phyloP scores from a whole-genome alignment of 129 eudicot genomes.

The Flaveria sonorensis region DNA sequence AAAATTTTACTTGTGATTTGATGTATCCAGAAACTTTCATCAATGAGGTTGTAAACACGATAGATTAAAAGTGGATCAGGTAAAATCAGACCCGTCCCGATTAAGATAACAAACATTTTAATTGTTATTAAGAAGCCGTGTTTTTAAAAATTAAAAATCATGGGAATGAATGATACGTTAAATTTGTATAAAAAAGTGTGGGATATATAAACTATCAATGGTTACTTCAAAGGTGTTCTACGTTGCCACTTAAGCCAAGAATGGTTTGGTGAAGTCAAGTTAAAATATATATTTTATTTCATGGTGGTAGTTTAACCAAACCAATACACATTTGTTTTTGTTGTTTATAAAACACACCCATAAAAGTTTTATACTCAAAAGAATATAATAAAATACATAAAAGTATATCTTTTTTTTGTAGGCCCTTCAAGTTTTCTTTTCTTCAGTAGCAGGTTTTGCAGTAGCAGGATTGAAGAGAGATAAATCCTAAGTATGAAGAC shows the following conservation, averaged over 20 bases:
- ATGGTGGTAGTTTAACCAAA: conserved; percentile 6
- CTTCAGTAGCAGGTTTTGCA: too few species aligned
- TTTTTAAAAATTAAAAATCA: too few species aligned
- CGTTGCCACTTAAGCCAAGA: conserved; percentile 45
- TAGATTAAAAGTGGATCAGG: neutral
- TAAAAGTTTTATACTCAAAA: neutral
- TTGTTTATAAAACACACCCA: neutral
- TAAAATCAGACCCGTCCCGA: too few species aligned
- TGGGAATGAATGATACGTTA: neutral
- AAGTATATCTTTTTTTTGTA: too few species aligned
- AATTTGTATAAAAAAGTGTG: neutral
- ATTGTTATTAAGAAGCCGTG: neutral
- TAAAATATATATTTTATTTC: neutral
- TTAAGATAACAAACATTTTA: too few species aligned
- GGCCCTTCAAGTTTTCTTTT: too few species aligned
- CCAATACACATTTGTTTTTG: neutral
- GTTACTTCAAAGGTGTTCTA: conserved; percentile 40
- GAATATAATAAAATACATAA: neutral
- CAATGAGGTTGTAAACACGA: neutral
- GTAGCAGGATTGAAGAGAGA: too few species aligned
- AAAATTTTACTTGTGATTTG: too few species aligned
- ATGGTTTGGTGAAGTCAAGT: conserved; percentile 36
- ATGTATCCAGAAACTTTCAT: neutral
- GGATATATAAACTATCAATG: conserved; percentile 13
- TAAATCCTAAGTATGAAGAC: neutral